These are phyloP conservation scores for Ganoderma meredithae DNA, from an alignment of 1,284 basidiomycete species.

Conservation along the genomic window DNA sequence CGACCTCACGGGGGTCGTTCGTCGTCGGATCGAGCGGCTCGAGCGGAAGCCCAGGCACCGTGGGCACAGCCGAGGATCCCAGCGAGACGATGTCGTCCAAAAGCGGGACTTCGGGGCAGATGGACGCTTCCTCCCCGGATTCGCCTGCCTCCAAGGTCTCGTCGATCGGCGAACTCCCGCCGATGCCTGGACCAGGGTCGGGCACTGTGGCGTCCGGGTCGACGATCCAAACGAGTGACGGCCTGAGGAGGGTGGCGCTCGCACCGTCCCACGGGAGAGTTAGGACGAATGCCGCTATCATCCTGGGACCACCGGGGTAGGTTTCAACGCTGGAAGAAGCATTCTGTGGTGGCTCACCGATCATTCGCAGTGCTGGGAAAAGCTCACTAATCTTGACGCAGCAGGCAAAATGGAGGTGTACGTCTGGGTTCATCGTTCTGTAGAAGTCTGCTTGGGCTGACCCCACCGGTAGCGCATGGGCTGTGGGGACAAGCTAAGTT, in stretches of 20 bases:
- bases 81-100: constrained; percentile 55
- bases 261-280: constrained; percentile 48
- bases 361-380: constrained; percentile 64
- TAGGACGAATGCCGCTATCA: constrained; percentile 65
- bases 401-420: constrained; percentile 75
- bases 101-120: constrained; percentile 46
- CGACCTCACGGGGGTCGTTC: constrained; percentile 50
- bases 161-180: constrained; percentile 28
- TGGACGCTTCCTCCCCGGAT: constrained; percentile 29
- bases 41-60: constrained; percentile 42
- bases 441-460: background rate
- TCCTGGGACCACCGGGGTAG: constrained; percentile 71
- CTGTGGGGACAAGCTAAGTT: constrained; percentile 81
- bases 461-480: constrained; percentile 58
- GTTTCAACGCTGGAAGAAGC: constrained; percentile 19
- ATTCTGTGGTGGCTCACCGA: background rate
- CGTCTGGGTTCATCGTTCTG: constrained; percentile 30
- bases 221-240: constrained; percentile 46
- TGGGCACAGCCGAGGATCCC: constrained; percentile 46
- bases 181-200: constrained; percentile 24
- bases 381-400: constrained; percentile 72
- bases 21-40: constrained; percentile 47
- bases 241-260: constrained; percentile 53
- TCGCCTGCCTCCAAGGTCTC: constrained; percentile 32
- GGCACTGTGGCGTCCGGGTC: constrained; percentile 42